Base-by-base conservation (phyloP, 495 filamentous ascomycete genomes). In the Penicillium tannophilum region DNA sequence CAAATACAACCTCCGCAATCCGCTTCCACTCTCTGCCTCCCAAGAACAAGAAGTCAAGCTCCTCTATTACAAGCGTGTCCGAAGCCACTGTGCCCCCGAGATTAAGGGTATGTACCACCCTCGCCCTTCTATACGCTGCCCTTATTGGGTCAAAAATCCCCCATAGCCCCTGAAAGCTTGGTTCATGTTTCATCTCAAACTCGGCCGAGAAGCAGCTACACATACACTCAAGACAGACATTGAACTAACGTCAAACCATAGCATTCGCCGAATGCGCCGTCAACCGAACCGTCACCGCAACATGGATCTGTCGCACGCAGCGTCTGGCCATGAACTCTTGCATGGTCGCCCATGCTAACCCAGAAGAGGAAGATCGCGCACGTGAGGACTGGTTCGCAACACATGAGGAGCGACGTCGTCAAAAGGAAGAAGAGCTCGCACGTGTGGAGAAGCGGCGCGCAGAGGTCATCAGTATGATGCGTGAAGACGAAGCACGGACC, bases 1-100 rank as follows among this genome's bases (percentile, higher is more conserved):
- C 14, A 70, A 74, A 63, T 73, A 76, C 59, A 79, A 78, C 62
- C 69, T 80, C 60, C 84, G 85, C 63, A 97, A 95, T 69, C 94
- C 94, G 2, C 77, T 96, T 47, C 94, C 95, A n/a, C 84, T 98
- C 49, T 96, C 93, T 47, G 87, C 95, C 6, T 79, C 88, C 9
- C 94, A 98, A 71, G 94, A 98, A 77, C 81, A 87, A 39, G 90
- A 96, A 78, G 92, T 98, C 46, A 85, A 91, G 51, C 88, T 95
- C 62, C 73, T 97, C 28, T 98, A 92, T 72, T 88, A 97, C 76
- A 90, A 90, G 66, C 83, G 90, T 30, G 95, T 98, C 58, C 81
- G 94, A 42, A 77, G 74, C 1, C 77, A 85, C 56, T 98, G 94
- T 74, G 86, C 86, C 0, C 81, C 87, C 1, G 91, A 98, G 68